These are phyloP conservation scores for Neoarthrinium moseri DNA, from an alignment of 2,329 filamentous ascomycete species.

Conservation along the genomic window DNA sequence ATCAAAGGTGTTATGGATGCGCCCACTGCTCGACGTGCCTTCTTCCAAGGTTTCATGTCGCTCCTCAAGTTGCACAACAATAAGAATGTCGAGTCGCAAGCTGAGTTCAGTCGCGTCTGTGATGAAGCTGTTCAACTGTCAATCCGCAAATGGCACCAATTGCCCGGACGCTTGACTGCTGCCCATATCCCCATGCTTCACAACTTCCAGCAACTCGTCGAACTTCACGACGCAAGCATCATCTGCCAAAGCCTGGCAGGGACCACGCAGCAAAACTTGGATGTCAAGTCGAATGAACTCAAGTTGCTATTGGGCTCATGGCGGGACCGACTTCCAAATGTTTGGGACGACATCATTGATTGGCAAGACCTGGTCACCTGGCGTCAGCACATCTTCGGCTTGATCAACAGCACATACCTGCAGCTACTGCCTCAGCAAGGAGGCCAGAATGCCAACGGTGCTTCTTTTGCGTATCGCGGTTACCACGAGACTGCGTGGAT, in stretches of 20 bases:
- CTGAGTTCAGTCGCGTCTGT: conserved; percentile 85
- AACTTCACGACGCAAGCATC: conserved; percentile 94
- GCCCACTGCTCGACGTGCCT: conserved; percentile 86
- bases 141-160: conserved; percentile 97
- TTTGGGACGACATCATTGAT: conserved; percentile 99
- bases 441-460: conserved; percentile 80
- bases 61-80: conserved; percentile 92
- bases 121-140: conserved; percentile 97
- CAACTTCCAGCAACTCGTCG: conserved; percentile 96
- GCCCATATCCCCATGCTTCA: conserved; percentile 93
- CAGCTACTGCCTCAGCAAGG: conserved; percentile 75
- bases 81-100: conserved; percentile 61
- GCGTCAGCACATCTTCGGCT: conserved; percentile 97
- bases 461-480: conserved; percentile 93
- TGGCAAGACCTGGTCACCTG: conserved; percentile 99
- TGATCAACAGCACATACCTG: conserved; percentile 95
- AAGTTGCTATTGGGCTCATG: conserved; percentile 92
- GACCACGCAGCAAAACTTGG: conserved; percentile 82
- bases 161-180: conserved; percentile 90
- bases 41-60: conserved; percentile 99
- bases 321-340: conserved; percentile 92
- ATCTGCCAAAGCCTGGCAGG: conserved; percentile 88
- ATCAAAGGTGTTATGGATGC: conserved; percentile 98
- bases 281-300: conserved; percentile 91
- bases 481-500: conserved; percentile 99